Evolutionary conservation across 345 rosid genomes (phyloP), one percentile per base, ranked within the genome.

Genomic region (Toxicodendron radicans): DNA sequence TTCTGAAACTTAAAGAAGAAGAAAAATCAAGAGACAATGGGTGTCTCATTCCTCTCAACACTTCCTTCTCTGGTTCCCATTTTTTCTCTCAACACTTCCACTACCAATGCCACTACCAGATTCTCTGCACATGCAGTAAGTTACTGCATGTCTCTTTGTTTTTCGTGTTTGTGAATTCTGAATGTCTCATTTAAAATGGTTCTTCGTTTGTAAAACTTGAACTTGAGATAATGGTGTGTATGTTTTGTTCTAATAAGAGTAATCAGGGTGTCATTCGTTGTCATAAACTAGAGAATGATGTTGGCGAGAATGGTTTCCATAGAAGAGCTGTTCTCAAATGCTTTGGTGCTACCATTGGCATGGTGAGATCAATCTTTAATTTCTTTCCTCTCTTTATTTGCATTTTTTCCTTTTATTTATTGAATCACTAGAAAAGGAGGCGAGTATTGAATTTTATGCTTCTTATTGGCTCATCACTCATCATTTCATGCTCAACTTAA

Each of bases 261-360:
- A 58, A 79, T 67, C 83, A 92, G 97, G 89, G 33, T 48, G 66
- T 61, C 35, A 73, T 89, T 63, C 83, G 87, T 73, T 90, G 97
- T 81, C 72, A 70, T 68, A 84, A 82, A 74, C 78, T 45, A 14
- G 89, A 80, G 24, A 62, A 75, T 14, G 87, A 74, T 73, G 80
- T 54, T 57, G 74, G 43, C 16, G 83, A 74, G 33, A 46, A 64
- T 66, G 73, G 75, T 62, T 75, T 88, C 59, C 65, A 76, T 49
- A 83, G 98, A 51, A 85, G 97, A 73, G 90, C 92, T 63, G 74
- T 84, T 78, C 85, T 91, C 64, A 87, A 84, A 73, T 80, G 82
- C 79, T 71, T 82, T 61, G 91, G 90, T 48, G 86, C 88, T 7
- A 60, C 87, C 24, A n/a, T 90, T 61, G 90, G 93, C 83, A 57